A percentile compares a stretch with the other conserved stretches of the same genome.
Conservation (phyloP, 2,329 filamentous ascomycete genomes). For the Botrytis porri region DNA sequence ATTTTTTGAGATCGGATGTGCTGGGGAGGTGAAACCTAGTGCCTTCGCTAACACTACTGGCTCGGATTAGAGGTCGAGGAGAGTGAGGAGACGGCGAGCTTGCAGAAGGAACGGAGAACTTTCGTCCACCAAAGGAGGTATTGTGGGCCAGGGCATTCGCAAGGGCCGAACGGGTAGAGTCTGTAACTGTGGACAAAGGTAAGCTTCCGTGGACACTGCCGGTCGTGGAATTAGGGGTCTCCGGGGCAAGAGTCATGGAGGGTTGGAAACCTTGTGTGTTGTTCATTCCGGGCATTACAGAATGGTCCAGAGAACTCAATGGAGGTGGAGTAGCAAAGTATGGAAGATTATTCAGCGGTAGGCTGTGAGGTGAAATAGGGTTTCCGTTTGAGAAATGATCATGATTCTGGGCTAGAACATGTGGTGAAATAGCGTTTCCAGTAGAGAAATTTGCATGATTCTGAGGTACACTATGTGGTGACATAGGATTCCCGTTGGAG, state of each 20-base stretch:
- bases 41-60: slow-evolving; percentile 50
- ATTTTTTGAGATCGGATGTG: slow-evolving; percentile 83
- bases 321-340: slow-evolving; percentile 78
- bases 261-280: slow-evolving; percentile 58
- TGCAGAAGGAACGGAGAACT: slow-evolving; percentile 60
- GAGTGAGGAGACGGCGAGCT: slow-evolving; percentile 50
- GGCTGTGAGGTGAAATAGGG: slow-evolving; percentile 61
- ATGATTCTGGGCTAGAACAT: slow-evolving; percentile 54
- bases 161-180: slow-evolving; percentile 60
- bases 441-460: slow-evolving; percentile 63
- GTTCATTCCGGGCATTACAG: slow-evolving; percentile 63
- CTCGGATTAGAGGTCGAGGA: slow-evolving; percentile 48
- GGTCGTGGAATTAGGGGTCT: slow-evolving; percentile 70
- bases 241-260: slow-evolving; percentile 66
- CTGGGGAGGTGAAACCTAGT: slow-evolving; percentile 64
- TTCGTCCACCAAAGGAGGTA: slow-evolving; percentile 55
- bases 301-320: slow-evolving; percentile 71
- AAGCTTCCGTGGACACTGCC: slow-evolving; percentile 55
- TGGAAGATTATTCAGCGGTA: slow-evolving; percentile 69
- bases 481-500: slow-evolving; percentile 67
- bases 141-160: slow-evolving; percentile 57
- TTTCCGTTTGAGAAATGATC: slow-evolving; percentile 70
- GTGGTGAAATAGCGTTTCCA: slow-evolving; percentile 69
- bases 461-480: slow-evolving; percentile 47
- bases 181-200: slow-evolving; percentile 62